phyloP scores from a whole-genome alignment of 495 filamentous ascomycete species.

The Penicillium bialowiezense region DNA sequence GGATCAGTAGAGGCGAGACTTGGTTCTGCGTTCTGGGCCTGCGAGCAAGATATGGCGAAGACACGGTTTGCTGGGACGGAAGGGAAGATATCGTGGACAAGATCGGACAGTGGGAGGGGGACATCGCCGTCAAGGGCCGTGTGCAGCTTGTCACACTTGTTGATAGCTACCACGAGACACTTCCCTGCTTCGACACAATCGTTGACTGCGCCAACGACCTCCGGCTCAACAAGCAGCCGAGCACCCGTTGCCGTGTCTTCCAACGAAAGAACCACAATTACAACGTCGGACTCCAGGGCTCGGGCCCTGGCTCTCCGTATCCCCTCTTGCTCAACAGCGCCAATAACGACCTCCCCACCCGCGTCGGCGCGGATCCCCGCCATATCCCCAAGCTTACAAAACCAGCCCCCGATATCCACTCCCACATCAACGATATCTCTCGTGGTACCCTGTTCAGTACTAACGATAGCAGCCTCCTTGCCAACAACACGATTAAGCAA shows the following conservation, averaged over 20 bases:
- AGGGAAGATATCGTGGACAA: constrained; percentile 31
- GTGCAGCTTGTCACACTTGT: constrained; percentile 71
- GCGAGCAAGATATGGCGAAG: constrained; percentile 69
- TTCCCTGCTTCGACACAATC: constrained; percentile 54
- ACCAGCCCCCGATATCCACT: constrained; percentile 84
- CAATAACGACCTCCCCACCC: constrained; percentile 42
- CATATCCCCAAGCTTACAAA: constrained; percentile 87
- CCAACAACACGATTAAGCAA: constrained; percentile 90
- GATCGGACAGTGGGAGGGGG: constrained; percentile 16
- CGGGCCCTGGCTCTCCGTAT: constrained; percentile 82
- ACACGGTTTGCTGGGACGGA: constrained; percentile 42
- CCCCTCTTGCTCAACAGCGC: constrained; percentile 82
- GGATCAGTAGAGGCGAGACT: constrained; percentile 39
- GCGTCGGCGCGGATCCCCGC: constrained; percentile 65
- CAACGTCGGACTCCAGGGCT: constrained; percentile 79
- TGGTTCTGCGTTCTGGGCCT: constrained; percentile 20
- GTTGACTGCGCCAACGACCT: constrained; percentile 56
- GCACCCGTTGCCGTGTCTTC: constrained; percentile 42
- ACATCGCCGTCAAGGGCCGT: constrained; percentile 6
- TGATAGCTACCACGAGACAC: constrained; percentile 68
- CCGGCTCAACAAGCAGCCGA: constrained; percentile 48
- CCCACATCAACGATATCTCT: constrained; percentile 91
- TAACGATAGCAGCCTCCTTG: constrained; percentile 91
- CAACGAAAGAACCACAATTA: constrained; percentile 75
- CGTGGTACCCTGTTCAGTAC: constrained; percentile 86